Evolutionary conservation across 306 rosid genomes (phyloP).

Genomic region (Benincasa hispida): DNA sequence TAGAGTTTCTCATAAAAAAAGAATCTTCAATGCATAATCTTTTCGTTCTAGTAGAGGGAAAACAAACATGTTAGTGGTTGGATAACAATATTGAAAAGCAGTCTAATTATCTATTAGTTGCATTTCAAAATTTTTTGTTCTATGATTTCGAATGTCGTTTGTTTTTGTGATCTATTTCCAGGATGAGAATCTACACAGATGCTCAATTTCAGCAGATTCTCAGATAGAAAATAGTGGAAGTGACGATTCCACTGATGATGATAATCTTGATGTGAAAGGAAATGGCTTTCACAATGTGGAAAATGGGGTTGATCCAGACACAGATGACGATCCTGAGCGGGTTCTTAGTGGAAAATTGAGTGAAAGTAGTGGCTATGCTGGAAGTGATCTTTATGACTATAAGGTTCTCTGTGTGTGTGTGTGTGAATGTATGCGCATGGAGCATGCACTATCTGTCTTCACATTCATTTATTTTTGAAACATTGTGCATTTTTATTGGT

Average conservation of each 20-base stretch:
- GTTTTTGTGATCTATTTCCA: constrained; percentile 21
- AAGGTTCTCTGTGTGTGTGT: constrained; percentile 43
- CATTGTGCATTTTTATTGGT: not conserved
- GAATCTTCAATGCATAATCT: not conserved
- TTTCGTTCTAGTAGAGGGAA: not conserved
- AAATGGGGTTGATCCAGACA: constrained; percentile 85
- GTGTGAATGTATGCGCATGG: not conserved
- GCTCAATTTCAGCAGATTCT: constrained; percentile 94
- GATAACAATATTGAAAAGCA: not conserved
- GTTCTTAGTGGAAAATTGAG: constrained; percentile 88
- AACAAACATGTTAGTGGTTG: not conserved
- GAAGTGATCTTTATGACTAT: constrained; percentile 92
- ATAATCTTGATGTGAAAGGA: constrained; percentile 63
- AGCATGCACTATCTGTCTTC: not conserved
- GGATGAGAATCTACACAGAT: constrained; percentile 90
- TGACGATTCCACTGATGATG: constrained; percentile 85
- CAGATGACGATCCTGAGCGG: constrained; percentile 86
- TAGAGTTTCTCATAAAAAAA: not conserved
- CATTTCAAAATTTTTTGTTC: not conserved
- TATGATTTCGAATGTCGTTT: not conserved
- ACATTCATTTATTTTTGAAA: not conserved
- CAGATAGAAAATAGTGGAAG: constrained; percentile 78
- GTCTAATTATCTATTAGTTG: not conserved
- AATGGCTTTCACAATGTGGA: constrained; percentile 92
- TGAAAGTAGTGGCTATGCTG: constrained; percentile 96